Conservation (phyloP, 1,139 yeast genomes). For the Entelexis sorbosivorans region DNA sequence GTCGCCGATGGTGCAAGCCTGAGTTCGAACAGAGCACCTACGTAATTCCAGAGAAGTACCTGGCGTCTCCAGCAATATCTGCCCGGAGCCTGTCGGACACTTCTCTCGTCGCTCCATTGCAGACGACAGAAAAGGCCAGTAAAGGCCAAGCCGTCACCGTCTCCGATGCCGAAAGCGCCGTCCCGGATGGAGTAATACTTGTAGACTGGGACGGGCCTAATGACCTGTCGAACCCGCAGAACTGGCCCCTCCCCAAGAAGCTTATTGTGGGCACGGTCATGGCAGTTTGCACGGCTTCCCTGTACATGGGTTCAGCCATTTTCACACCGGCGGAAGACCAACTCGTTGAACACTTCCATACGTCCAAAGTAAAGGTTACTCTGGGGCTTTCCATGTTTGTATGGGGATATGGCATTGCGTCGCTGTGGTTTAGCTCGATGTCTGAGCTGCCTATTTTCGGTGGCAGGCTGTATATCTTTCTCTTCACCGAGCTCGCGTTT, state of each 20-base stretch:
- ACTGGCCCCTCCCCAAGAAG: conserved; percentile 26
- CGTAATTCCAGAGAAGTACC: not conserved
- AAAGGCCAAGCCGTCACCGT: no score
- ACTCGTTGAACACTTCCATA: conserved; percentile 37
- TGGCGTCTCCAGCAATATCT: not conserved
- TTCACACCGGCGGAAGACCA: conserved; percentile 47
- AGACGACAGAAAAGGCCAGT: not conserved
- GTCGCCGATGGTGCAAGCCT: not conserved
- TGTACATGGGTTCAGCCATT: conserved; percentile 52
- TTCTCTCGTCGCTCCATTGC: not conserved
- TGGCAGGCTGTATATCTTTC: conserved; percentile 43
- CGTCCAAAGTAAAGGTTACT: conserved; percentile 37
- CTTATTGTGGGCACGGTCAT: conserved; percentile 35
- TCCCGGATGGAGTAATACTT: not conserved
- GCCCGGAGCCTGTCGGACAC: not conserved
- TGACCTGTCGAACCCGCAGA: conserved; percentile 18
- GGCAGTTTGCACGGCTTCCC: conserved; percentile 36
- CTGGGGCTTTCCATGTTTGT: conserved; percentile 44
- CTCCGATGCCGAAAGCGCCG: not conserved
- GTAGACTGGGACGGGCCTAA: conserved; percentile 20
- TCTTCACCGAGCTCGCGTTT: conserved; percentile 40
- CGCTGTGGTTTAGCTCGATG: conserved; percentile 41
- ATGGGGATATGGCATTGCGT: conserved; percentile 44
- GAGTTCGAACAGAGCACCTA: not conserved
- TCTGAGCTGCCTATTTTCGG: conserved; percentile 37